phyloP scores from a whole-genome alignment of 768 basidiomycete genomes.

The Mycena metata region DNA sequence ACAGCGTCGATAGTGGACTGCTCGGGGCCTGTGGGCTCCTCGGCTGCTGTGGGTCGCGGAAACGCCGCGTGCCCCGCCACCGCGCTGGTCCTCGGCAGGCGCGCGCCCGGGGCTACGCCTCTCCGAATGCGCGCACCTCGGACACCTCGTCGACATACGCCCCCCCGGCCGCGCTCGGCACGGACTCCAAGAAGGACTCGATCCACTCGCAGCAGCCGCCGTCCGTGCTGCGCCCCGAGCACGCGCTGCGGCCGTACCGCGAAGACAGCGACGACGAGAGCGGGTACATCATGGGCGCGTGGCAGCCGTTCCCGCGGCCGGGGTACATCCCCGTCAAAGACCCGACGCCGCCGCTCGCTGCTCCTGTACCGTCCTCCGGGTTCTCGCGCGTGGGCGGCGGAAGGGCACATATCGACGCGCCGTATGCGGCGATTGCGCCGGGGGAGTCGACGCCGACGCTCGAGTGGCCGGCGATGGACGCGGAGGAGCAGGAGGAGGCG shows the following conservation, averaged over 20 bases:
- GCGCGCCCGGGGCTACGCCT: constrained; percentile 35
- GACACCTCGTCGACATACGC: constrained; percentile 60
- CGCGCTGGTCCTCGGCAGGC: constrained; percentile 27
- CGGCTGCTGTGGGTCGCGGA: constrained; percentile 72
- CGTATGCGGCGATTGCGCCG: constrained; percentile 67
- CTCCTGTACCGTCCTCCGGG: constrained; percentile 58
- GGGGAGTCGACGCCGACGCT: constrained; percentile 33
- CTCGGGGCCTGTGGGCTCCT: constrained; percentile 83
- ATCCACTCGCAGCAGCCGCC: constrained; percentile 73
- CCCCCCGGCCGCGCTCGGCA: constrained; percentile 53
- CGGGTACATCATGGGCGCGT: constrained; percentile 95
- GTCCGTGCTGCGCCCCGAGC: constrained; percentile 84
- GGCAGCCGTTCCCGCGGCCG: constrained; percentile 78
- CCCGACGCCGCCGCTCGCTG: constrained; percentile 40
- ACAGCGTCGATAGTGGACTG: constrained; percentile 88
- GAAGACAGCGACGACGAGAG: constrained; percentile 86
- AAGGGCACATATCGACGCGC: constrained; percentile 85
- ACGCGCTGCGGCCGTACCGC: constrained; percentile 79
- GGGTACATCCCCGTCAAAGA: constrained; percentile 65
- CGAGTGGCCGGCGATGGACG: constrained; percentile 45
- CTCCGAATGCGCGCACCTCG: constrained; percentile 41
- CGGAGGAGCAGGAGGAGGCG: constrained; percentile 50
- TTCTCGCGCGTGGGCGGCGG: constrained; percentile 93
- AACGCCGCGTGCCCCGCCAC: constrained; percentile 50
- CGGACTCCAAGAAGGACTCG: constrained; percentile 60